Evolutionary conservation across 78 protist genomes (phyloP), one percentile per base, ranked within the genome.

Genomic region (Bodo saltans): DNA sequence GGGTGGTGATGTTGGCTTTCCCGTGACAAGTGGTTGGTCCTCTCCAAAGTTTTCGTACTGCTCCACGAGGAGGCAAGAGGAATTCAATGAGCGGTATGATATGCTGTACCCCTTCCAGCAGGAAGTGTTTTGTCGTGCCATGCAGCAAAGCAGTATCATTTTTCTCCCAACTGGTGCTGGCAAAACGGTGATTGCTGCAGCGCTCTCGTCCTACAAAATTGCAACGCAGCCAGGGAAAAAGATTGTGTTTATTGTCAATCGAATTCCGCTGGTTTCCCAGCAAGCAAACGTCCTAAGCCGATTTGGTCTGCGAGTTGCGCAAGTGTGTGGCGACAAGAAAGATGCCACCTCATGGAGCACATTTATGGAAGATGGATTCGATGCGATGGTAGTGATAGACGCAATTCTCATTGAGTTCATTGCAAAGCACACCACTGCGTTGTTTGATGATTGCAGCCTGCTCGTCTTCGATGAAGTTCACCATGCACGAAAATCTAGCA

Each of bases 91-190:
- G 60, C n/a, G n/a, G n/a, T 47, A 47, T 17, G n/a, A 17, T 17
- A 8, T 47, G 75, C 75, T 71, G 75, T 12, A 33, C 42, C 12
- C 28, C 32, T 81, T 71, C 39, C 85, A 81, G 68, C 33, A 70
- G 68, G 85, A 81, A 35, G 28, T 81, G 25, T 81, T 81, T 26
- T 3, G 25, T 28, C 1, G 8, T 29, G 34, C 68, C 47, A 3
- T 8, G 33, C 39, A 25, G 34, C 29, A 23, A 3, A 81, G 67
- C 39, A 26, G 25, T 3, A n/a, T 81, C 27, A 17, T 70, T 4
- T 69, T 67, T 68, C 60, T 52, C 35, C 85, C 85, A 27, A 81
- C 85, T 35, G 85, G 85, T 37, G 8, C 70, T 27, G 85, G 85
- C 52, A 81, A 81, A 27, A 81, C 85, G 8, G 12, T 78, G 73